Conservation (phyloP, 352 stramenopile species). For the Globisporangium uncinulatum region DNA sequence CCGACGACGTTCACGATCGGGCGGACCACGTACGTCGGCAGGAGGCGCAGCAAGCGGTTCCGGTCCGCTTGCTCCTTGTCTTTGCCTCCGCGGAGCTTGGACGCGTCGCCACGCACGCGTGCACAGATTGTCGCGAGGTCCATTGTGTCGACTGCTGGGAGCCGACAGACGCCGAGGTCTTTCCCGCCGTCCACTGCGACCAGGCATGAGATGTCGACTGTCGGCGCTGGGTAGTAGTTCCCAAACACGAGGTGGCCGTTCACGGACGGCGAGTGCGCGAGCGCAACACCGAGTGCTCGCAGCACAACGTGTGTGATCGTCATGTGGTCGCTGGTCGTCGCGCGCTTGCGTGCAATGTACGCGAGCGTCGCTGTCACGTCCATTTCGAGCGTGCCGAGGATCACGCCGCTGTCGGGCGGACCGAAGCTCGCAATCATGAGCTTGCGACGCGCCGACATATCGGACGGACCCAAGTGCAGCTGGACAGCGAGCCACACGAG, state of each 20-base stretch:
- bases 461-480: slow-evolving; percentile 47
- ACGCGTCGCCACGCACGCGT: slow-evolving; percentile 38
- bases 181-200: slow-evolving; percentile 53
- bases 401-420: slow-evolving; percentile 52
- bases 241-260: slow-evolving; percentile 74
- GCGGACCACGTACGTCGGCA: slow-evolving; percentile 54
- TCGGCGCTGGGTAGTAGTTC: slow-evolving; percentile 59
- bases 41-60: slow-evolving; percentile 54
- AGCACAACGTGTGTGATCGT: slow-evolving; percentile 70
- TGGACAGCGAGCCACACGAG: slow-evolving; percentile 49
- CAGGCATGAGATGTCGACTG: slow-evolving; percentile 60
- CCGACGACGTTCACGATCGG: slow-evolving; percentile 49
- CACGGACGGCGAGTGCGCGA: slow-evolving; percentile 46
- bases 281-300: slow-evolving; percentile 40
- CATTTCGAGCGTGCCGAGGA: slow-evolving; percentile 61
- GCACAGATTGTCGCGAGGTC: slow-evolving; percentile 41
- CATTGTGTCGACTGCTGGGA: slow-evolving; percentile 50
- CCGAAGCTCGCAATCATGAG: slow-evolving; percentile 69
- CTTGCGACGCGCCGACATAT: slow-evolving; percentile 56
- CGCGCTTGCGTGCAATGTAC: slow-evolving; percentile 57
- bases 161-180: slow-evolving; percentile 48
- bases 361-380: slow-evolving; percentile 56
- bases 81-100: slow-evolving; percentile 44
- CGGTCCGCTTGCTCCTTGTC: slow-evolving; percentile 54
- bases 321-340: slow-evolving; percentile 38